Base-by-base conservation (phyloP, 2,329 filamentous ascomycete species). In the Hypoxylon sp. region DNA sequence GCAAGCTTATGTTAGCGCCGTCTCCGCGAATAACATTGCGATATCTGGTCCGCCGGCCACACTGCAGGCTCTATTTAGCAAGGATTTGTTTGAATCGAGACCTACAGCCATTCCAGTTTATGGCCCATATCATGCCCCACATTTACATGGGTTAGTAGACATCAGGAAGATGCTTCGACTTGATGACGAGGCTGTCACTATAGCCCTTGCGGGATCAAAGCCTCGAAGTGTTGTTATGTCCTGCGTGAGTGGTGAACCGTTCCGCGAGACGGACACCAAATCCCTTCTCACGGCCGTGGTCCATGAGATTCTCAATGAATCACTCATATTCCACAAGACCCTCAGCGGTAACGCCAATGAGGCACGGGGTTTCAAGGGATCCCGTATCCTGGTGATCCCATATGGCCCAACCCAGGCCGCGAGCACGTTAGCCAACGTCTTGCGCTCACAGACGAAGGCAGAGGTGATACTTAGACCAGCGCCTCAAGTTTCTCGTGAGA, bases 121-220 rank as follows among this genome's bases (percentile, higher is more conserved):
- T 69, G 87, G 85, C 0, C 87, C 87, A 6, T 89, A 88, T 72
- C 87, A 89, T 73, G 85, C 87, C 40, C 69, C 83, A 2, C 86
- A 88, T 74, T 79, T 89, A n/a, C 83, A 88, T 73, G 79, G 79
- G 0, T 71, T 74, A 14, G 77, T 74, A 17, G 81, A 87, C 64
- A 77, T 87, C 20, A 80, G 82, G 50, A 79, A 77, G 65, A 82
- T 88, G 27, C 76, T 88, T 31, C 77, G 79, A 14, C 78, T 87
- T 31, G 79, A 82, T 42, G 80, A 84, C 20, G 73, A 80, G 6
- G 74, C 74, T 22, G 77, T 85, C 8, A 73, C 74, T 33, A 78
- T 81, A 42, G 79, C 80, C 13, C 76, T 87, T 10, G 79, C 78
- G 55, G 78, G 78, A 46, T 82, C 81, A 17, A 81, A 79, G 71